Evolutionary conservation across 495 filamentous ascomycete genomes (phyloP).

Genomic region (Cladorrhinum samala): DNA sequence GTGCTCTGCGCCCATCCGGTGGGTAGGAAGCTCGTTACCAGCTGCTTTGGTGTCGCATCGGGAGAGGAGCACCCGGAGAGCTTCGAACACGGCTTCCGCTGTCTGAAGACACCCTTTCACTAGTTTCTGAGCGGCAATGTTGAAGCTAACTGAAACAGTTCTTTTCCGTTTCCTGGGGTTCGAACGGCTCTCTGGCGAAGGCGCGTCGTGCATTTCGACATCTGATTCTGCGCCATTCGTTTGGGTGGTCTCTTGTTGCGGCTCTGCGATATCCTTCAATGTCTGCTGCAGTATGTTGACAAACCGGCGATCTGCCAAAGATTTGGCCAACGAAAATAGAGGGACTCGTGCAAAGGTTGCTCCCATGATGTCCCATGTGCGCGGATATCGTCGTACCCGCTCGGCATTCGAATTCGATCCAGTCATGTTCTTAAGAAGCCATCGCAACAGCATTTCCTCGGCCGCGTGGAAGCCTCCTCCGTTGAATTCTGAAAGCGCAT

Average conservation of each 20-base stretch:
- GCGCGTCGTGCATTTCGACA: slow-evolving; percentile 25
- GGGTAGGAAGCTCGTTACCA: slow-evolving; percentile 16
- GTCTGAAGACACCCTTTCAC: slow-evolving; percentile 30
- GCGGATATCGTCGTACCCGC: slow-evolving; percentile 38
- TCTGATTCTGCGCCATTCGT: slow-evolving; percentile 13
- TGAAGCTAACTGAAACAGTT: slow-evolving; percentile 17
- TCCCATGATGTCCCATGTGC: slow-evolving; percentile 38
- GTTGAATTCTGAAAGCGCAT: slow-evolving; percentile 23
- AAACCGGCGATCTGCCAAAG: slow-evolving; percentile 40
- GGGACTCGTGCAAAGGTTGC: slow-evolving; percentile 38
- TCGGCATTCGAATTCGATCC: slow-evolving; percentile 35
- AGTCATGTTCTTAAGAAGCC: slow-evolving; percentile 45
- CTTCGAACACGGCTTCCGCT: slow-evolving; percentile 33
- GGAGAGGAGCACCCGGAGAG: slow-evolving; percentile 31
- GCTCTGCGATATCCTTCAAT: slow-evolving; percentile 35
- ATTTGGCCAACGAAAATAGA: slow-evolving; percentile 39
- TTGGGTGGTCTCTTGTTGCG: slow-evolving; percentile 9
- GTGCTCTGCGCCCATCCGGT: slow-evolving; percentile 38
- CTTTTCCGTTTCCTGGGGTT: slow-evolving; percentile 35
- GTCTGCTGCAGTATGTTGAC: slow-evolving; percentile 35
- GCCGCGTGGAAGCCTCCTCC: slow-evolving; percentile 36
- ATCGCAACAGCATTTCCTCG: slow-evolving; percentile 43
- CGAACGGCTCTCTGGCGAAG: slow-evolving; percentile 1
- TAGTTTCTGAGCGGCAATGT: slow-evolving; percentile 27
- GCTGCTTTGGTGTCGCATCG: slow-evolving; percentile 16